Evolutionary conservation across 106 monocot genomes (phyloP).

Genomic region (Acorus gramineus): DNA sequence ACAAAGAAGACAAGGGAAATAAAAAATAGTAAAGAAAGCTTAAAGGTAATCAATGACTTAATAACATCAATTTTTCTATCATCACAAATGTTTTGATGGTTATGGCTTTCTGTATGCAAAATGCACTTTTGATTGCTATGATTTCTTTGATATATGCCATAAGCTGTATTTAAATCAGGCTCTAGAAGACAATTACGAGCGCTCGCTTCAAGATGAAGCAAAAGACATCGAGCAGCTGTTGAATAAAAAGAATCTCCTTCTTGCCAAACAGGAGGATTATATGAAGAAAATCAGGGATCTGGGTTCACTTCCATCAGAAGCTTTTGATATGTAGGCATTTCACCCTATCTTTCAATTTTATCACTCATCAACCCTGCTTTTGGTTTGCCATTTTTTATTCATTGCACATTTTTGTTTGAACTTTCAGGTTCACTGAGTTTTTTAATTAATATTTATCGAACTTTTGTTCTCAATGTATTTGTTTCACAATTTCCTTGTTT

Average conservation of each 20-base stretch:
- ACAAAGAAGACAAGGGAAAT: slow-evolving; percentile 40
- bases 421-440: too few relatives aligned
- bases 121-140: too few relatives aligned
- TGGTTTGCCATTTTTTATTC: not conserved
- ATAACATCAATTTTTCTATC: not conserved
- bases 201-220: slow-evolving; percentile 70
- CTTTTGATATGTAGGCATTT: slow-evolving; percentile 76
- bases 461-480: too few relatives aligned
- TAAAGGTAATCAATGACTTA: slow-evolving; percentile 34
- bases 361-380: not conserved
- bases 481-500: too few relatives aligned
- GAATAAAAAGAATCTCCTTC: slow-evolving; percentile 59
- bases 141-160: not conserved
- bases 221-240: slow-evolving; percentile 84
- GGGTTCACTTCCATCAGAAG: slow-evolving; percentile 94
- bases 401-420: not conserved
- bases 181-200: slow-evolving; percentile 61
- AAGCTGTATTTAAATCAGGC: slow-evolving; percentile 29
- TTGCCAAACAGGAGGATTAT: slow-evolving; percentile 85
- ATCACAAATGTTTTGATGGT: not conserved
- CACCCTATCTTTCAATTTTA: not conserved
- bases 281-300: slow-evolving; percentile 89
- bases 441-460: too few relatives aligned
- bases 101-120: too few relatives aligned
- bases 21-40: slow-evolving; percentile 44